Evolutionary conservation across 306 rosid genomes (phyloP).

Genomic region (Mimosa pudica): DNA sequence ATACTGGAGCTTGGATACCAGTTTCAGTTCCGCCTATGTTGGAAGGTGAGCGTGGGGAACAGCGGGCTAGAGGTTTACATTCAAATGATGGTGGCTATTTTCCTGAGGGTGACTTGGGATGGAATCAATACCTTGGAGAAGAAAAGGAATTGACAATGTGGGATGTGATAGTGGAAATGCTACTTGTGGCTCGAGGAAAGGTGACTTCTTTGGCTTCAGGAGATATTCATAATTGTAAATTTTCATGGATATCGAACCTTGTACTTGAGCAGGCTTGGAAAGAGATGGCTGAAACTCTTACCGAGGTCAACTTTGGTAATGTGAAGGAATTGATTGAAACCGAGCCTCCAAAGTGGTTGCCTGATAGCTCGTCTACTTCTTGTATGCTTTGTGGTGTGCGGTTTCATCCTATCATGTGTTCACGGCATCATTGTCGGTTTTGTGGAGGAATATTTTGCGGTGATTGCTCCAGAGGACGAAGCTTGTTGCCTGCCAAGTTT

Average conservation of each 20-base stretch:
- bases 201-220: conserved; percentile 69
- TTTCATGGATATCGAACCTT: conserved; percentile 68
- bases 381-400: conserved; percentile 94
- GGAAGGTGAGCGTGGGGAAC: conserved; percentile 73
- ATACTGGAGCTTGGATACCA: conserved; percentile 97
- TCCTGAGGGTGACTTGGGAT: conserved; percentile 87
- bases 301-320: conserved; percentile 70
- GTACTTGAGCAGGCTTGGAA: conserved; percentile 91
- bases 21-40: conserved; percentile 97
- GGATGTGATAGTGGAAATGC: conserved; percentile 93
- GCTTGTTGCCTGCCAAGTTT: conserved; percentile 81
- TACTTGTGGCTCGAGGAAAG: conserved; percentile 83
- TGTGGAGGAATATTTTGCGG: conserved; percentile 98
- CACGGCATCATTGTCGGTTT: conserved; percentile 95
- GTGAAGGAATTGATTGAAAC: conserved; percentile 74
- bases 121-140: conserved; percentile 68
- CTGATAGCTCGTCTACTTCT: conserved; percentile 85
- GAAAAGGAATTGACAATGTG: conserved; percentile 96
- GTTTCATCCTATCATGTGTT: conserved; percentile 94
- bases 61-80: conserved; percentile 71
- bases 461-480: conserved; percentile 84
- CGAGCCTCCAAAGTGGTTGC: conserved; percentile 94
- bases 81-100: conserved; percentile 81
- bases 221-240: conserved; percentile 45
- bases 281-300: conserved; percentile 90